Percentiles rank a stretch among this genome's conserved stretches.
Evolutionary conservation across 164 flowering plant species (phyloP).

Genomic region (Warburgia ugandensis): DNA sequence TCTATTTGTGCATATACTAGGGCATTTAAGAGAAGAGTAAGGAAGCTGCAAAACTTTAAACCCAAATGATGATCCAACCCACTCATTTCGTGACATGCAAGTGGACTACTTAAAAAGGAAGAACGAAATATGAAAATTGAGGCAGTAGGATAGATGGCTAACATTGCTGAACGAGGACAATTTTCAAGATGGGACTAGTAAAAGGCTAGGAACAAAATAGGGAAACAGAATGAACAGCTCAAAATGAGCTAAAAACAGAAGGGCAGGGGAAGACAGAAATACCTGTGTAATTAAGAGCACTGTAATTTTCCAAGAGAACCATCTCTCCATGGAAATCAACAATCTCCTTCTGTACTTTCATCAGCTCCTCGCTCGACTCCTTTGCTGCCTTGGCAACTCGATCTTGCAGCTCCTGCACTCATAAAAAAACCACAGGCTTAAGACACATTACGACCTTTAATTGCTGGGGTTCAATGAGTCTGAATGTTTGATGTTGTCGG

Average conservation of each 20-base stretch:
- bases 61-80: no score
- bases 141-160: no score
- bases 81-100: no score
- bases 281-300: slow-evolving; percentile 96
- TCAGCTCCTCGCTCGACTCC: slow-evolving; percentile 40
- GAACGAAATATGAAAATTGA: neutral
- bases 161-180: neutral
- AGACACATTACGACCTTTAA: neutral
- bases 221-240: neutral
- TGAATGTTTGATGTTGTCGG: no score
- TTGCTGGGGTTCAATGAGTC: neutral
- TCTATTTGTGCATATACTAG: no score
- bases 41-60: no score
- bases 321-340: slow-evolving; percentile 95
- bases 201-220: neutral
- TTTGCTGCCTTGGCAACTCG: slow-evolving; percentile 55
- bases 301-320: slow-evolving; percentile 90
- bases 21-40: no score
- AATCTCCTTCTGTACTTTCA: slow-evolving; percentile 51
- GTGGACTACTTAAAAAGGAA: no score
- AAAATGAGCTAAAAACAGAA: no score
- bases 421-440: neutral
- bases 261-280: no score
- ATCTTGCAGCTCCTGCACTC: slow-evolving; percentile 64
- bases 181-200: neutral